Evolutionary conservation across 805 yeast genomes (phyloP), one percentile per base, ranked within the genome.

Genomic region (Maudiozyma pseudohumilis): DNA sequence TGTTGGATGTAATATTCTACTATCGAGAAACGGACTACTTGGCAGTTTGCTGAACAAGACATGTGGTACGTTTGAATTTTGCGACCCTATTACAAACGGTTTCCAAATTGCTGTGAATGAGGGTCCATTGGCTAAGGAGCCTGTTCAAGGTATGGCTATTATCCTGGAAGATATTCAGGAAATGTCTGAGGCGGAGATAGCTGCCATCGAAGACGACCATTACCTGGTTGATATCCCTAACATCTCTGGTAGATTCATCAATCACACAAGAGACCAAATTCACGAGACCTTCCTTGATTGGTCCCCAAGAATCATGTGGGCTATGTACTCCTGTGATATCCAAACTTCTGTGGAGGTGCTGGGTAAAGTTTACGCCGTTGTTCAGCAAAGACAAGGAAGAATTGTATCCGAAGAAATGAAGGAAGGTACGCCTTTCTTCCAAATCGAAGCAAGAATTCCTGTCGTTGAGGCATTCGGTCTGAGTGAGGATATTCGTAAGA

Each of bases 371-470:
- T 92, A 92, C 55, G 92, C 87, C 0, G 97, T 89, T 15, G 85
- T 92, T 18, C 95, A 94, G 46, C 76, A 76, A 50, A 71, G 96
- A 51, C 79, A 83, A 28, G 99, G 99, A 21, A 64, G 73, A 36
- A 83, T 92, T 39, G 71, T 80, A 2, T 74, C 87, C 4, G 99
- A 92, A 60, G 98, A 92, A 56, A 77, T 92, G 85, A 88, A 92
- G 53, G 98, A 92, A 56, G 99, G 99, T 8, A 92, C 98, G 0
- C 96, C 97, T 16, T 87, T 89, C 50, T 92, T 92, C 68, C 83
- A 83, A 21, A 75, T 92, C 40, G 76, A 71, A 15, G 95, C 97
- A 0, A 65, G 75, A 38, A 68, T 92, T 18, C 98, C 99, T 0
- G 96, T 92, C 18, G 81, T 84, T 7, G 96, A 89, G 56, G 95